Evolutionary conservation across 2,329 filamentous ascomycete species (phyloP).

Genomic region (Trichoderma gracile): DNA sequence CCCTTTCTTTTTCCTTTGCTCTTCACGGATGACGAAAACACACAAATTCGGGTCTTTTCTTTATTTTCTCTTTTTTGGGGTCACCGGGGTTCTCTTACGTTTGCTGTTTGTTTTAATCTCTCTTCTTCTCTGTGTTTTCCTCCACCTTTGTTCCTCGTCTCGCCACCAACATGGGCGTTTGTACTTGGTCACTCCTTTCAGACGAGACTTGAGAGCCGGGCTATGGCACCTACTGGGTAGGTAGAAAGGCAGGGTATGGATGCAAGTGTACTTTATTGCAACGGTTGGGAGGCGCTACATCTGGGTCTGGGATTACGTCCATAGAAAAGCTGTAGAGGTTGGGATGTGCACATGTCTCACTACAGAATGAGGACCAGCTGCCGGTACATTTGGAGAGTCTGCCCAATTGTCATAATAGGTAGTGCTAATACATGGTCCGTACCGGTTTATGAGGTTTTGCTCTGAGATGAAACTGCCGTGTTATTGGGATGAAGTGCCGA

Average conservation of each 20-base stretch:
- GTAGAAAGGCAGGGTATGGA: slow-evolving; percentile 17
- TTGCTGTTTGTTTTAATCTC: slow-evolving; percentile 17
- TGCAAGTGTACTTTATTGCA: slow-evolving; percentile 29
- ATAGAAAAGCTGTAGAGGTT: slow-evolving; percentile 25
- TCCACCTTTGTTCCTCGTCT: background rate
- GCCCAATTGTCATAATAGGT: background rate
- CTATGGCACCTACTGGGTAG: slow-evolving; percentile 18
- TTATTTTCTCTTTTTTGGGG: background rate
- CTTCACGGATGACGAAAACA: slow-evolving; percentile 23
- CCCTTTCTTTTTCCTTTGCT: background rate
- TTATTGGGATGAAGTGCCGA: too few relatives aligned
- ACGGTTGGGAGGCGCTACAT: slow-evolving; percentile 16
- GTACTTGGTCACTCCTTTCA: slow-evolving; percentile 25
- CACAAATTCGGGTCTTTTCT: slow-evolving; percentile 18
- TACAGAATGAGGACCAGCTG: slow-evolving; percentile 19
- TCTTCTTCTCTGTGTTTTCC: slow-evolving; percentile 15
- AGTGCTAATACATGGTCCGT: too few relatives aligned
- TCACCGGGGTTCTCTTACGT: slow-evolving; percentile 16
- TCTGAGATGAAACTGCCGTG: too few relatives aligned
- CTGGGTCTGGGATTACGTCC: slow-evolving; percentile 23
- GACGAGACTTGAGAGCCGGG: slow-evolving; percentile 13
- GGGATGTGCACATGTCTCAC: slow-evolving; percentile 16
- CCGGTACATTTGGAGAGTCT: background rate
- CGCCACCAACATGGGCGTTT: slow-evolving; percentile 14
- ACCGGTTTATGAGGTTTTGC: background rate